phyloP scores from a whole-genome alignment of 106 monocot genomes.

The Acorus calamus region DNA sequence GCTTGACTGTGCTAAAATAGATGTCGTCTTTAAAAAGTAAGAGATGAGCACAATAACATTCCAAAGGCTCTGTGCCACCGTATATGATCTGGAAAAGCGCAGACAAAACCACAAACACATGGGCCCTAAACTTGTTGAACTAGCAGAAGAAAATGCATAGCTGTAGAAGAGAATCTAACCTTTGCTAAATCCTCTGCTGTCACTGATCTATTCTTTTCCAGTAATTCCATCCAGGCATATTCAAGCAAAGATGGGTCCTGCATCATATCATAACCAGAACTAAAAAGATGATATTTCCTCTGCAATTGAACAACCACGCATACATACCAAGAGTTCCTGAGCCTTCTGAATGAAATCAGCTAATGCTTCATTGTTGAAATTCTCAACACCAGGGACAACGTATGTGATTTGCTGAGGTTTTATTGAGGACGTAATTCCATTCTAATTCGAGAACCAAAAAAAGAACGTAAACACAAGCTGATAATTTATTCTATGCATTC shows the following conservation, averaged over 20 bases:
- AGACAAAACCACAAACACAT: no score
- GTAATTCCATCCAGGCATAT: constrained; percentile 86
- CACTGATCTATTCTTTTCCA: constrained; percentile 56
- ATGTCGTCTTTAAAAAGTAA: constrained; percentile 83
- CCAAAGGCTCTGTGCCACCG: constrained; percentile 60
- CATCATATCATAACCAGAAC: constrained; percentile 1
- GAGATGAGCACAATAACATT: constrained; percentile 89
- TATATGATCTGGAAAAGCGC: constrained; percentile 60
- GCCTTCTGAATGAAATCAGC: constrained; percentile 64
- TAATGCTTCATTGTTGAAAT: constrained; percentile 51
- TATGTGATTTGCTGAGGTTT: constrained; percentile 90
- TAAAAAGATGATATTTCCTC: neutral
- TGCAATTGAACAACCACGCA: constrained; percentile 1
- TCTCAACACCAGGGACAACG: constrained; percentile 67
- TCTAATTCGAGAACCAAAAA: constrained; percentile 38
- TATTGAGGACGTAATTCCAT: constrained; percentile 74
- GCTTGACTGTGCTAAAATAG: constrained; percentile 63
- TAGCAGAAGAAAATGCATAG: no score
- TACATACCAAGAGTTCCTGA: constrained; percentile 60
- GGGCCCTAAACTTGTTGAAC: no score
- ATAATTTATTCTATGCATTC: constrained; percentile 20
- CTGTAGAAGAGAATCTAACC: constrained; percentile 24
- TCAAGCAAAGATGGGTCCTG: constrained; percentile 90
- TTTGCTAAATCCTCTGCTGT: constrained; percentile 77
- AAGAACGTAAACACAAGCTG: neutral